Conservation (phyloP, 768 basidiomycete species). For the Rhodotorula taiwanensis region DNA sequence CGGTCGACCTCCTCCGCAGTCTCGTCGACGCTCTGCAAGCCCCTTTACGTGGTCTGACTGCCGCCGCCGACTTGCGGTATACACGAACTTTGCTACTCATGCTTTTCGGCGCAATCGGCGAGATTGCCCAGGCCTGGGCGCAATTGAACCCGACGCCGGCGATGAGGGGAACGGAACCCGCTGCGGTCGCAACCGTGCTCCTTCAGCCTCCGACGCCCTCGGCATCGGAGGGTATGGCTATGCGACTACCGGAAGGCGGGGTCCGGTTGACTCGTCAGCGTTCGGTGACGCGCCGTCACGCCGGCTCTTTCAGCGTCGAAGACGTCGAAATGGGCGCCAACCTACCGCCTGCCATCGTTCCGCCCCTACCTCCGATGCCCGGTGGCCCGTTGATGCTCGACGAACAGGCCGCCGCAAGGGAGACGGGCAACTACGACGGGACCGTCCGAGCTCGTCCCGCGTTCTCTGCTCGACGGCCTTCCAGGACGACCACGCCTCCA, state of each 20-base stretch:
- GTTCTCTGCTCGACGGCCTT: neutral
- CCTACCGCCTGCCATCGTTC: conserved; percentile 31
- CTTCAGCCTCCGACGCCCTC: conserved; percentile 40
- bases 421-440: too few species aligned
- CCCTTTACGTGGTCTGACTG: conserved; percentile 69
- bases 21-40: conserved; percentile 74
- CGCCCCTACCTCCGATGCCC: conserved; percentile 19
- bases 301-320: conserved; percentile 41
- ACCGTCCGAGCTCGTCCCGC: neutral
- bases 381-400: neutral
- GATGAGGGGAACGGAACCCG: conserved; percentile 51
- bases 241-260: neutral
- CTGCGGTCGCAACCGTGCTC: conserved; percentile 15
- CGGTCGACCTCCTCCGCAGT: conserved; percentile 73
- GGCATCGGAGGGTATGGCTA: neutral
- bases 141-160: conserved; percentile 64
- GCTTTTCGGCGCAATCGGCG: conserved; percentile 80
- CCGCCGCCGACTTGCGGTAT: conserved; percentile 75
- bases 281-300: conserved; percentile 34
- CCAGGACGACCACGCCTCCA: neutral
- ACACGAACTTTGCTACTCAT: conserved; percentile 77
- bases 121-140: conserved; percentile 80
- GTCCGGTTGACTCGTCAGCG: conserved; percentile 17
- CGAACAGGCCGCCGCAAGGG: neutral
- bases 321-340: conserved; percentile 39